phyloP scores from a whole-genome alignment of 108 stramenopile species.

The Pseudonitzschia multistriata region DNA sequence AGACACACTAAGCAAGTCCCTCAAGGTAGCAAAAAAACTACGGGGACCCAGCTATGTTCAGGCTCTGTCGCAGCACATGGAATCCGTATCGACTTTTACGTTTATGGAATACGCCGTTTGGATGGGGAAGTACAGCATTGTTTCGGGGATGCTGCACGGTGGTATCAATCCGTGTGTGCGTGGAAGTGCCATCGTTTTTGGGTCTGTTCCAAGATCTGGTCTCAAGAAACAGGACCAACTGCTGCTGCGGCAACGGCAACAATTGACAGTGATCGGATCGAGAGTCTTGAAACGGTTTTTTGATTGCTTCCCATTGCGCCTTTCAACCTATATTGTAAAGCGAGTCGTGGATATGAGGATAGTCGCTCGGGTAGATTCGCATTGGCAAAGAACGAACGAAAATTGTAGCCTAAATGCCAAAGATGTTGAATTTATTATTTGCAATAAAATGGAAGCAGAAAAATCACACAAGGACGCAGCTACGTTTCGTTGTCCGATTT shows the following conservation, averaged over 20 bases:
- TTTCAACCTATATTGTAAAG: constrained; percentile 61
- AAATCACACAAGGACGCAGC: background rate
- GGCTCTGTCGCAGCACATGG: constrained; percentile 16
- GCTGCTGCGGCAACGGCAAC: background rate
- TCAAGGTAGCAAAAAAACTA: constrained; percentile 39
- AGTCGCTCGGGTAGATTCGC: constrained; percentile 19
- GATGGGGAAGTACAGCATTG: constrained; percentile 62
- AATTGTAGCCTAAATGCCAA: background rate
- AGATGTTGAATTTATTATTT: background rate
- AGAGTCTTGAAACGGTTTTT: constrained; percentile 48
- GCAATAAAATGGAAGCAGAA: background rate
- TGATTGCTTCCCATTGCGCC: constrained; percentile 52
- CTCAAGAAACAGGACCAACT: background rate
- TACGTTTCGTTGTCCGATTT: constrained; percentile 12
- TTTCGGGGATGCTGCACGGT: constrained; percentile 51
- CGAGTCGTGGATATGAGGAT: constrained; percentile 65
- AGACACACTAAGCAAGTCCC: background rate
- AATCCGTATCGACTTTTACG: constrained; percentile 40
- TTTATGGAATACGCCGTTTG: constrained; percentile 70
- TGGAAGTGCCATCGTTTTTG: background rate
- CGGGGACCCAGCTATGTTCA: constrained; percentile 42
- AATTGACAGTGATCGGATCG: constrained; percentile 30
- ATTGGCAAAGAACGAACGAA: background rate
- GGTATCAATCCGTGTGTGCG: constrained; percentile 64
- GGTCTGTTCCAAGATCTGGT: background rate